A percentile compares a stretch with the other conserved stretches of the same genome.
Conservation (phyloP, 306 rosid genomes). For the Alnus rubra region DNA sequence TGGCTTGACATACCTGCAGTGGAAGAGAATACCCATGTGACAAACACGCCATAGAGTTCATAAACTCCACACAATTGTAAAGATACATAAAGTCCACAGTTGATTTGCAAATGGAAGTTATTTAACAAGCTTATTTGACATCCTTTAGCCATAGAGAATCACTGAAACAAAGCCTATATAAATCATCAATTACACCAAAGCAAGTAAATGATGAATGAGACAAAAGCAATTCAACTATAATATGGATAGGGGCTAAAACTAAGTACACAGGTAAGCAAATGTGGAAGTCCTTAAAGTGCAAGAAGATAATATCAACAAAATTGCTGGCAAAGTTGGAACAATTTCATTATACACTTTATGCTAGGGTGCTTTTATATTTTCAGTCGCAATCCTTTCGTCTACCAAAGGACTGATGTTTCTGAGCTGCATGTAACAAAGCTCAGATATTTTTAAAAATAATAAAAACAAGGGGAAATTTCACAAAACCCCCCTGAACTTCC, state of each 20-base stretch:
- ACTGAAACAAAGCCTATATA: not conserved
- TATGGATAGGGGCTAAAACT: not conserved
- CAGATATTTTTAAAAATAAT: not conserved
- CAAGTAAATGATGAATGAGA: not conserved
- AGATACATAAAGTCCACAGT: not conserved
- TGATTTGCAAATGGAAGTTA: not conserved
- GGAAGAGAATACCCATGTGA: slow-evolving; percentile 24
- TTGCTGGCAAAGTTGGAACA: not conserved
- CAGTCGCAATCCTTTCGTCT: not conserved
- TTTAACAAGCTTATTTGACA: not conserved
- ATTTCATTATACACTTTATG: not conserved
- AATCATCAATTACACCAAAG: not conserved
- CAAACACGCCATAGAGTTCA: slow-evolving; percentile 6
- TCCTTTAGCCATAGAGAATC: not conserved
- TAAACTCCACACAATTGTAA: not conserved
- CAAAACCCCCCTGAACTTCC: too few species aligned
- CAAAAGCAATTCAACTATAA: not conserved
- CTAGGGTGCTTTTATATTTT: not conserved
- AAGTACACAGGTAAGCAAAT: not conserved
- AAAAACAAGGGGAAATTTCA: too few species aligned
- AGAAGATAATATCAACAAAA: not conserved
- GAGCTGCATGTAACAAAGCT: not conserved
- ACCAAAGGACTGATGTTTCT: not conserved
- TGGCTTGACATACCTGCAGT: slow-evolving; percentile 72
- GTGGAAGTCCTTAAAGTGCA: not conserved